Evolutionary conservation across 1,139 yeast species (phyloP).

Genomic region (Zygosaccharomyces sapae): DNA sequence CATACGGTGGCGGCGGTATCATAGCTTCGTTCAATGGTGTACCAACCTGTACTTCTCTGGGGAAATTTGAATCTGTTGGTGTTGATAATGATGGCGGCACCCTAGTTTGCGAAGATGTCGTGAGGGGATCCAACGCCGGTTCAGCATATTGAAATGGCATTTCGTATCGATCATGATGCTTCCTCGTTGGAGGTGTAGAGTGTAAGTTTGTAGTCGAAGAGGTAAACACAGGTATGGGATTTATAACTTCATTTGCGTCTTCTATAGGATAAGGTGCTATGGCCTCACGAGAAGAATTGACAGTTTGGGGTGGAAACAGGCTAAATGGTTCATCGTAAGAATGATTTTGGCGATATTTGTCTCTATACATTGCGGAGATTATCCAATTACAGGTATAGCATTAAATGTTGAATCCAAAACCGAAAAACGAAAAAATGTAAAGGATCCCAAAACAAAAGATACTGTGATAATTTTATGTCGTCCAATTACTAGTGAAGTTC

Average conservation of each 20-base stretch:
- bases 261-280: constrained; percentile 25
- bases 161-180: constrained; percentile 15
- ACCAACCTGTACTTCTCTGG: constrained; percentile 3
- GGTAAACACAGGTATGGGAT: constrained; percentile 17
- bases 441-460: background rate
- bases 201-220: constrained; percentile 8
- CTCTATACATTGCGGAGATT: constrained; percentile 14
- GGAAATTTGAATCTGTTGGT: constrained; percentile 2
- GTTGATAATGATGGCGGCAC: constrained; percentile 2
- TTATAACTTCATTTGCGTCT: constrained; percentile 18
- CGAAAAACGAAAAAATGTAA: background rate
- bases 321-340: constrained; percentile 23
- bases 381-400: background rate
- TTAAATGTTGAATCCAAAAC: background rate
- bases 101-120: background rate
- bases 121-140: constrained; percentile 1
- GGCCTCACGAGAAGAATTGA: constrained; percentile 8
- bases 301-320: constrained; percentile 19
- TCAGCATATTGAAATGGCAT: constrained; percentile 16
- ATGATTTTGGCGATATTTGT: constrained; percentile 11
- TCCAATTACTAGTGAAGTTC: no score
- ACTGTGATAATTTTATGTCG: background rate
- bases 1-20: constrained; percentile 21
- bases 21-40: constrained; percentile 7
- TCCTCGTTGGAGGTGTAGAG: constrained; percentile 6